Evolutionary conservation across 352 stramenopile genomes (phyloP), one percentile per base, ranked within the genome.

Genomic region (Phytophthora sojae): DNA sequence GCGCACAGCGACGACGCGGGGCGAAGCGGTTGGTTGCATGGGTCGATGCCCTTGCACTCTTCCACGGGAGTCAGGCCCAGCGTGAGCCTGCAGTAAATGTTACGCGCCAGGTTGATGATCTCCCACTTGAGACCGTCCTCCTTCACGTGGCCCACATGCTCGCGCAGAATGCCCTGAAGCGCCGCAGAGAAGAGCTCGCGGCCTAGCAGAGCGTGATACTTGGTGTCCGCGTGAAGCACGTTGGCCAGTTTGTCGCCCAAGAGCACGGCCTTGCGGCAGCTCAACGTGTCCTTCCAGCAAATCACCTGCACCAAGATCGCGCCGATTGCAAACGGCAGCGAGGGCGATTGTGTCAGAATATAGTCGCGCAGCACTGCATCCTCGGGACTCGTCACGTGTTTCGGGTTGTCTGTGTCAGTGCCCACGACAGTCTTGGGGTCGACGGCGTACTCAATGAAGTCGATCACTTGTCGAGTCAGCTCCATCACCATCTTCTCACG

Each of bases 111-210:
- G 61, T 95, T 95, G 64, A 95, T 92, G 14, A 95, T 79, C 64
- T 95, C 87, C 87, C 87, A 95, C 57, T 93, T 95, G 14, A 95
- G 75, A 9, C 81, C 81, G 56, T 95, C 87, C 70, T 95, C 87
- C 69, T 93, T 92, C 37, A 91, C 85, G 57, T 90, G 79, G 25
- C 83, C 85, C 5, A 77, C 68, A 55, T 87, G 72, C 45, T 95
- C 84, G 19, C 79, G 71, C 21, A 95, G 29, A 35, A 95, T 67
- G 25, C 79, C 75, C 26, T 87, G 71, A 6, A 95, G 66, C 17
- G 79, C 77, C 17, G 83, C 82, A 1, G 81, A 76, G 56, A 95
- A 95, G 17, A 95, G 51, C 15, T 92, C 85, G 6, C 78, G 77
- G 0, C 85, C 87, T 5, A 95, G 65, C 19, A 91, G 64, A 1